phyloP scores from a whole-genome alignment of 768 basidiomycete genomes.

The Kwoniella botswanensis region DNA sequence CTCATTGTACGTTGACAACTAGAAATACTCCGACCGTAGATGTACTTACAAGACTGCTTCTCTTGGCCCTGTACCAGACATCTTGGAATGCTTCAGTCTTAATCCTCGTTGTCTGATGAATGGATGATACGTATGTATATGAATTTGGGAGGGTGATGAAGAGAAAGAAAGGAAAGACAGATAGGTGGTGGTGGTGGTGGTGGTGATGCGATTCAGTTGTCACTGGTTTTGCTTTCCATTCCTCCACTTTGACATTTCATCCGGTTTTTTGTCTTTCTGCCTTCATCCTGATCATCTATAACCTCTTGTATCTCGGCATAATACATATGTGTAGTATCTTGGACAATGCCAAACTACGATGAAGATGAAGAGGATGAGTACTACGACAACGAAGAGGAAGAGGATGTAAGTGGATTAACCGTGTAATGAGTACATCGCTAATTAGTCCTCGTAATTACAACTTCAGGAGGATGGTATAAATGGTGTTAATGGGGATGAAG shows the following conservation, averaged over 20 bases:
- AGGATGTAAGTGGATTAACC: slow-evolving; percentile 66
- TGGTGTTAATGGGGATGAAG: slow-evolving; percentile 62
- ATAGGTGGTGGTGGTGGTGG: background rate
- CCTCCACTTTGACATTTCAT: background rate
- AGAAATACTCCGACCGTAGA: background rate
- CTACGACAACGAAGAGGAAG: slow-evolving; percentile 63
- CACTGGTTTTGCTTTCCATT: background rate
- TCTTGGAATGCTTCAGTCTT: slow-evolving; percentile 55
- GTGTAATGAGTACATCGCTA: no score
- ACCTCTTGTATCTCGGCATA: background rate
- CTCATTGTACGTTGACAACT: background rate
- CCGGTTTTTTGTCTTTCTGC: slow-evolving; percentile 11
- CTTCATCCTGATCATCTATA: background rate
- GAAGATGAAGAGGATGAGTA: slow-evolving; percentile 68
- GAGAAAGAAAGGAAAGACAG: background rate
- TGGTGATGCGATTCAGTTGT: background rate
- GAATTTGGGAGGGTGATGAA: background rate
- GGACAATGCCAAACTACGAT: slow-evolving; percentile 57
- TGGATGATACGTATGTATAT: background rate
- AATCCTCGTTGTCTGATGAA: background rate
- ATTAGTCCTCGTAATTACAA: slow-evolving; percentile 1
- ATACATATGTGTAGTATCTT: slow-evolving; percentile 12
- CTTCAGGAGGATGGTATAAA: slow-evolving; percentile 62
- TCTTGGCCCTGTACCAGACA: slow-evolving; percentile 88
- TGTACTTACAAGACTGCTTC: slow-evolving; percentile 74